Percentiles rank a stretch among this genome's conserved stretches.
Evolutionary conservation across 2,329 filamentous ascomycete genomes (phyloP).

Genomic region (Rugonectria rugulosa): DNA sequence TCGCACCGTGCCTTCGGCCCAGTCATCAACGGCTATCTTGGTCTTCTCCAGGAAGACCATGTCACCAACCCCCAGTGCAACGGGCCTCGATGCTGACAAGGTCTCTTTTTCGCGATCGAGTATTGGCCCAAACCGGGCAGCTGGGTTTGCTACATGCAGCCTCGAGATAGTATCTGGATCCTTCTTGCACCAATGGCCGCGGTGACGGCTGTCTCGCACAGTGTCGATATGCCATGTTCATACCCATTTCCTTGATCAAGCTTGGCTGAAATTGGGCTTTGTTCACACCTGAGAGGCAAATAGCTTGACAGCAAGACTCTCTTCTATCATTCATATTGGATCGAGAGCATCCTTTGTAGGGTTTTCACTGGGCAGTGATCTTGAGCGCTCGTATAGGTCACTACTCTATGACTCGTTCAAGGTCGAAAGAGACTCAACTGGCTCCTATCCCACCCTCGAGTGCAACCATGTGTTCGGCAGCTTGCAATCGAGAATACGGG

Average conservation of each 20-base stretch:
- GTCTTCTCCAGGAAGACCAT: not conserved
- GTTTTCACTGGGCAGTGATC: not conserved
- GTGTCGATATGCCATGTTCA: not conserved
- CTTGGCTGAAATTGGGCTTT: too few species aligned
- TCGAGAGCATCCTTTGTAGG: not conserved
- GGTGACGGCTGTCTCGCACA: not conserved
- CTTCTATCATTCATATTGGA: not conserved
- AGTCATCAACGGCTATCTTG: not conserved
- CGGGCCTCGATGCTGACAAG: not conserved
- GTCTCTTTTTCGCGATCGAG: not conserved
- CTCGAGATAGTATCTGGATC: not conserved
- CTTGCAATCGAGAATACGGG: too few species aligned
- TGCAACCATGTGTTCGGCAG: too few species aligned
- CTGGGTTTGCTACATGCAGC: not conserved
- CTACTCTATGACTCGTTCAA: too few species aligned
- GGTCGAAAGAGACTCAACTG: not conserved
- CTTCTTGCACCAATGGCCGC: not conserved
- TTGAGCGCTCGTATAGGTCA: too few species aligned
- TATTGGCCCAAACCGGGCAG: conserved; percentile 7
- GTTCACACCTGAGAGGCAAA: too few species aligned
- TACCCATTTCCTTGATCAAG: not conserved
- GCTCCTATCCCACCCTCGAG: not conserved
- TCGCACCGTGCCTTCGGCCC: not conserved
- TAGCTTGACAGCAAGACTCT: not conserved
- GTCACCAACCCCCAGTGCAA: not conserved